Conservation (phyloP, 306 rosid genomes). For the Hippophae rhamnoides region DNA sequence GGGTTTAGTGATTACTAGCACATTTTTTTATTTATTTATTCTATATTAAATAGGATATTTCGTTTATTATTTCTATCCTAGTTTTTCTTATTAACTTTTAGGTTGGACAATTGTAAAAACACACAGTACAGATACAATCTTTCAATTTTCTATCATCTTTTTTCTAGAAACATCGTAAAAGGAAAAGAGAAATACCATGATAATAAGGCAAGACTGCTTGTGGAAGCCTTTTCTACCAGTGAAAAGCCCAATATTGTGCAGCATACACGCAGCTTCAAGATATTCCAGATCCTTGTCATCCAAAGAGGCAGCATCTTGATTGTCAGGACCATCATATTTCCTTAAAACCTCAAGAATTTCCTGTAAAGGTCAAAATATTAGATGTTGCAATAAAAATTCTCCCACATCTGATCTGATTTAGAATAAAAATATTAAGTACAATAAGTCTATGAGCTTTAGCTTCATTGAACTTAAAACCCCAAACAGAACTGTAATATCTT, state of each 20-base stretch:
- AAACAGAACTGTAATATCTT: background rate
- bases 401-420: background rate
- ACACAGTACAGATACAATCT: too few relatives aligned
- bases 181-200: conserved; percentile 18
- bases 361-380: conserved; percentile 16
- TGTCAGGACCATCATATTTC: conserved; percentile 10
- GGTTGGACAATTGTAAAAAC: too few relatives aligned
- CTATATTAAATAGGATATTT: too few relatives aligned
- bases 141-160: too few relatives aligned
- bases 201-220: conserved; percentile 22
- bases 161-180: too few relatives aligned
- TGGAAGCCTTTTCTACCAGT: conserved; percentile 29
- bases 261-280: conserved; percentile 32
- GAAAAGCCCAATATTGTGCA: conserved; percentile 31
- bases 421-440: background rate
- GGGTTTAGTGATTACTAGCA: too few relatives aligned
- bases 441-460: background rate
- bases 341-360: conserved; percentile 27
- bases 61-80: too few relatives aligned
- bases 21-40: too few relatives aligned
- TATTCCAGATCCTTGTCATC: conserved; percentile 29
- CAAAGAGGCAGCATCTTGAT: conserved; percentile 13
- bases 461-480: background rate
- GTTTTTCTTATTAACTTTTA: too few relatives aligned
- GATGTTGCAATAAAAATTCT: background rate